Conservation (phyloP, 176 grass and related monocot species). For the Chloris gayana region DNA sequence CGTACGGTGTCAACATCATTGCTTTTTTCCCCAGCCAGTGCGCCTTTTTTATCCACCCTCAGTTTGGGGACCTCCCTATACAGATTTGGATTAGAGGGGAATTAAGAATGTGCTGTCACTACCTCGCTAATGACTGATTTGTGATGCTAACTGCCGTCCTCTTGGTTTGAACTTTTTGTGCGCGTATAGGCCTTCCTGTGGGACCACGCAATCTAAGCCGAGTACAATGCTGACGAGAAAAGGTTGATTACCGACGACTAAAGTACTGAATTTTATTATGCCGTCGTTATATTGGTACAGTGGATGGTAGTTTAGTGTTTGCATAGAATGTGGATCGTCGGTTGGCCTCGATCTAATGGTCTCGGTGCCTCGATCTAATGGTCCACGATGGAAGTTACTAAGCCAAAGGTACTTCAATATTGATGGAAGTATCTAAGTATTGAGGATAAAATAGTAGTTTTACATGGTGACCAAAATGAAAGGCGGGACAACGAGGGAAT, state of each 20-base stretch:
- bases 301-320: neutral
- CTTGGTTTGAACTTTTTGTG: slow-evolving; percentile 6
- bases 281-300: neutral
- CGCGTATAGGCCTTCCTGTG: neutral
- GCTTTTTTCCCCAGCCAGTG: neutral
- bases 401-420: too few relatives aligned
- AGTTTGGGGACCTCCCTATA: neutral
- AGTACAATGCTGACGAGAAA: neutral
- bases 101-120: slow-evolving; percentile 18
- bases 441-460: too few relatives aligned
- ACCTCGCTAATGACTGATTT: slow-evolving; percentile 26
- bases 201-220: slow-evolving; percentile 47
- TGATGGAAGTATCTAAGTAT: too few relatives aligned
- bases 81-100: slow-evolving; percentile 4
- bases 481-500: too few relatives aligned
- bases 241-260: neutral
- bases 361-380: too few relatives aligned
- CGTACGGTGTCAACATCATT: slow-evolving; percentile 1
- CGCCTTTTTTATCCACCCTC: neutral
- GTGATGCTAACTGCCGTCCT: slow-evolving; percentile 14
- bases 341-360: too few relatives aligned
- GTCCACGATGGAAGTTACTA: too few relatives aligned
- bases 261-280: slow-evolving; percentile 16
- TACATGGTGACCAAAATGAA: too few relatives aligned
- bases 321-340: too few relatives aligned